phyloP scores from a whole-genome alignment of 768 basidiomycete genomes.

The Suillus occidentalis region DNA sequence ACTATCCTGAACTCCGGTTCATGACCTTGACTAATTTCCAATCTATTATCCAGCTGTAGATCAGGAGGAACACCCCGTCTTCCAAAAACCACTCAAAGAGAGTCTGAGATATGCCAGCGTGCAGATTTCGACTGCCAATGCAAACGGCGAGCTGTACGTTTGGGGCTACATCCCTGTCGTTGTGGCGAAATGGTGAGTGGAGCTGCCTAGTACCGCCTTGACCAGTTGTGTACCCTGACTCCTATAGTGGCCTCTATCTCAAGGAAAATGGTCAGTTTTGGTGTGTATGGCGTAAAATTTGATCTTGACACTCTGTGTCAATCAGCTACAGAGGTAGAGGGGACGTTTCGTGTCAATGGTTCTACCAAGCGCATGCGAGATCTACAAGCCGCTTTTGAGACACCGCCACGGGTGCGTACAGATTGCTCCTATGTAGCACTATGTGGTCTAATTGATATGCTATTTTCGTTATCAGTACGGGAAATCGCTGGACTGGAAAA shows the following conservation, averaged over 20 bases:
- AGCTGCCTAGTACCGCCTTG: neutral
- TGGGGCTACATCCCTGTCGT: constrained; percentile 97
- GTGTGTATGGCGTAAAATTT: neutral
- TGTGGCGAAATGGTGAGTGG: constrained; percentile 89
- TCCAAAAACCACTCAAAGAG: constrained; percentile 82
- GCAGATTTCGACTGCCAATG: constrained; percentile 88
- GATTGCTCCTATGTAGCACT: neutral
- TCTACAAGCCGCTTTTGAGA: constrained; percentile 87
- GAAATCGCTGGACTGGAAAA: constrained; percentile 89
- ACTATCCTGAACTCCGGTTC: neutral
- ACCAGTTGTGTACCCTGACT: constrained; percentile 9
- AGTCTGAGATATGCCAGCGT: constrained; percentile 86
- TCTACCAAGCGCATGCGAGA: constrained; percentile 95
- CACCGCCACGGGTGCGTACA: constrained; percentile 72
- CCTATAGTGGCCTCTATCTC: constrained; percentile 79
- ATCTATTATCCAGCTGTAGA: constrained; percentile 21
- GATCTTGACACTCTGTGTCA: constrained; percentile 3
- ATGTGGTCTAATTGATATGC: constrained; percentile 2
- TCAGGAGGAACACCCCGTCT: constrained; percentile 58
- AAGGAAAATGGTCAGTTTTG: constrained; percentile 79
- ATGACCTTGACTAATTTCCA: constrained; percentile 1
- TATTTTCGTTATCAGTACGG: constrained; percentile 64
- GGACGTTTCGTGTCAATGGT: constrained; percentile 95
- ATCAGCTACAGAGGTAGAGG: constrained; percentile 84
- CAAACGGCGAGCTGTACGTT: constrained; percentile 79